Base-by-base conservation (phyloP, 2,329 filamentous ascomycete genomes). In the Pyrenochaeta sp. region DNA sequence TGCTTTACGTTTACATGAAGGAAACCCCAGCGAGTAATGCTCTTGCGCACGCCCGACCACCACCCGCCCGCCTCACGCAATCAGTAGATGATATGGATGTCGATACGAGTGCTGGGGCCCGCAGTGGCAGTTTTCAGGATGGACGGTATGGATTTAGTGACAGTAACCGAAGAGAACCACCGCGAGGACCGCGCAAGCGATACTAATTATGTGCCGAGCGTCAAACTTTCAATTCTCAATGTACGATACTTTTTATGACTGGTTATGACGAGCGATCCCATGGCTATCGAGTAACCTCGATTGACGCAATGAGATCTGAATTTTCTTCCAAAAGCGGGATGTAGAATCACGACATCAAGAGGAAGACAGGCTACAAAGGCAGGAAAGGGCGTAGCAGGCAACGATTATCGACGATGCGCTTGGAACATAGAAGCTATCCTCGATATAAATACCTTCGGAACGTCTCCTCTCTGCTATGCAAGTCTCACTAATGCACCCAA, bases 1-100 rank as follows among this genome's bases (percentile, higher is more conserved):
- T 89, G 14, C 83, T 94, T 49, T 85, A 90, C 70, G 89, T 94
- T 33, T 92, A 89, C 72, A 78, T 86, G 73, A 91, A 90, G 72
- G 77, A 83, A 3, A 54, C 78, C 49, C 68, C 61, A 41, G 45
- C 60, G 14, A 73, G 57, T 58, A 63, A 43, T 33, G 52, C 71
- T 18, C 62, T 67, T 55, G 65, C 61, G 64, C 76, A 67, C 70
- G 73, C 61, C 41, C 58, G 61, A 40, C 60, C 63, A 29, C 59
- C 59, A 20, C 60, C 60, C 21, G 51, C 60, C 14, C 64, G 61
- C 35, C 50, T 55, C 20, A 66, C 53, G 11, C 63, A 76, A 37
- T 51, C 60, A 7, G 61, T 62, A 14, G 75, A 78, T 27, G 68
- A 70, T 31, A 81, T 82, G 80, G 78, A 81, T 7, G 60, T 81